phyloP scores from a whole-genome alignment of 352 stramenopile species.

The Pilasporangium apinafurcum region DNA sequence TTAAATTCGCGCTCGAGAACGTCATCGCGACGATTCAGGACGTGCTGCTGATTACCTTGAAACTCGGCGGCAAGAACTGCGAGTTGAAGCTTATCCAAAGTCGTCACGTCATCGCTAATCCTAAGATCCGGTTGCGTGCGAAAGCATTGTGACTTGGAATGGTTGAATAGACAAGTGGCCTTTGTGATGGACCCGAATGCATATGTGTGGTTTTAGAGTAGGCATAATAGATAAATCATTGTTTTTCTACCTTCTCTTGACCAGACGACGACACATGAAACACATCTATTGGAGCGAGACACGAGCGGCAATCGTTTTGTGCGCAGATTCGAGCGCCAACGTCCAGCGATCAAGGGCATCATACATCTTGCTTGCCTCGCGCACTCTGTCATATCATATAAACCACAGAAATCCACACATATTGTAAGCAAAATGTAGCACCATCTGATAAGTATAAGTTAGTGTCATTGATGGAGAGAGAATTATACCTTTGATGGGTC shows the following conservation, averaged over 20 bases:
- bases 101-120: constrained; percentile 59
- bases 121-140: constrained; percentile 38
- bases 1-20: constrained; percentile 64
- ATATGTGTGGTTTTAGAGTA: no score
- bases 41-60: constrained; percentile 60
- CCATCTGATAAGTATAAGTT: no score
- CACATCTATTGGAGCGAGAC: constrained; percentile 18
- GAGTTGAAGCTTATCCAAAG: constrained; percentile 84
- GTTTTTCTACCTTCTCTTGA: no score
- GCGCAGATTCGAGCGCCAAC: constrained; percentile 34
- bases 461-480: no score
- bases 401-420: not conserved
- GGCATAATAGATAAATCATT: no score
- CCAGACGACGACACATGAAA: no score
- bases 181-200: not conserved
- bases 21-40: constrained; percentile 80
- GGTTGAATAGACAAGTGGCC: not conserved
- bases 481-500: constrained; percentile 39
- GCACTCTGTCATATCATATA: constrained; percentile 17
- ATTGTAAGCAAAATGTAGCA: no score
- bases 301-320: constrained; percentile 36
- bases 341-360: constrained; percentile 69
- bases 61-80: constrained; percentile 56
- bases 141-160: constrained; percentile 7
- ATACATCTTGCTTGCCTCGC: constrained; percentile 55